phyloP scores from a whole-genome alignment of 2,329 filamentous ascomycete genomes.

The Pestalotiopsis sp. region DNA sequence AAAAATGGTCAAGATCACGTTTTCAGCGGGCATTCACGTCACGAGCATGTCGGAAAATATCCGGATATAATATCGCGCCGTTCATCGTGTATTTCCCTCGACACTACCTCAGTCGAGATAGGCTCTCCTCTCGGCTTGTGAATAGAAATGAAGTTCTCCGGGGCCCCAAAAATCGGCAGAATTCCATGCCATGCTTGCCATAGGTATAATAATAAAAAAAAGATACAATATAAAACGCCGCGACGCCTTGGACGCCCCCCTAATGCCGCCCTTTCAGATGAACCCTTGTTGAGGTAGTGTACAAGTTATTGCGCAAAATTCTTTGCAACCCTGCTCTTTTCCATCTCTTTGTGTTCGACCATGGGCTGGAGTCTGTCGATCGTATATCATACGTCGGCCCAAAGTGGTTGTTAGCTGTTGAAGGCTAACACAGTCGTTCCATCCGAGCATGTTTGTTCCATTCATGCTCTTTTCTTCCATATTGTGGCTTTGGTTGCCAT shows the following conservation, averaged over 20 bases:
- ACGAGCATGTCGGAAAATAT: too few species aligned
- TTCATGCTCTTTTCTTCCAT: neutral
- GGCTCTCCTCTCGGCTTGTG: too few species aligned
- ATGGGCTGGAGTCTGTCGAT: neutral
- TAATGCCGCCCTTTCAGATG: slow-evolving; percentile 28
- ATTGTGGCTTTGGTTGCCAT: neutral
- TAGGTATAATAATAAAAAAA: neutral
- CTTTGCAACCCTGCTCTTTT: neutral
- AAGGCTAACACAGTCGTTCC: neutral
- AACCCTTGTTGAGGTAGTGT: slow-evolving; percentile 11
- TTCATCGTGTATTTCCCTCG: too few species aligned
- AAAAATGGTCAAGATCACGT: too few species aligned
- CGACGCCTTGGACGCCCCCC: slow-evolving; percentile 25
- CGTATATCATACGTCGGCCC: too few species aligned
- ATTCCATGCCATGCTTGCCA: neutral
- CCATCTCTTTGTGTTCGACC: neutral
- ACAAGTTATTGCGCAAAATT: neutral
- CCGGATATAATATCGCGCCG: too few species aligned
- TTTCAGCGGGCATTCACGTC: too few species aligned
- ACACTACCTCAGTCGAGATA: too few species aligned
- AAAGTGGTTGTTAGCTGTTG: neutral
- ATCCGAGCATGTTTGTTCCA: neutral
- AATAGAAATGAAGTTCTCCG: too few species aligned
- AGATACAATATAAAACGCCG: neutral
- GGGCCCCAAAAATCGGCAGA: too few species aligned